Evolutionary conservation across 768 basidiomycete genomes (phyloP), one percentile per base, ranked within the genome.

Genomic region (Podaxis sp.): DNA sequence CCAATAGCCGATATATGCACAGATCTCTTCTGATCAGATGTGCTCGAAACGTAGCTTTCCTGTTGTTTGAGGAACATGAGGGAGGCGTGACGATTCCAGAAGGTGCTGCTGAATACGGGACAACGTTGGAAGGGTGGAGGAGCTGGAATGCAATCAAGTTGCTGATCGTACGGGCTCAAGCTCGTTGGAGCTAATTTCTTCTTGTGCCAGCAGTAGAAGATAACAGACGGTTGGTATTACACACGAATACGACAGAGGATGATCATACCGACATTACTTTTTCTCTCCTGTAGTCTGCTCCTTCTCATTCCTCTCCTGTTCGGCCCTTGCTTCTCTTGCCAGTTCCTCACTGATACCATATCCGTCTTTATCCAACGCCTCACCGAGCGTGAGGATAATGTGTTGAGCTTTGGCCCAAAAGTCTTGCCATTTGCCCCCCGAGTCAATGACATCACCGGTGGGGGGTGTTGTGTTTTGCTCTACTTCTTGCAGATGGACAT

Each of bases 101-200:
- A 22, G 22, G 22, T 22, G 22, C 22, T 1, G 22, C 1, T 1
- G 22, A 22, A 22, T 22, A 22, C 1, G 22, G 22, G 22, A 22
- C 22, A 1, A 22, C 22, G 1, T 22, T 22, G 22, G 22, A 22
- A 22, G 22, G 1, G 22, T 1, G 22, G 1, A 22, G 22, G 22
- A 22, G 22, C 22, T 22, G 22, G 22, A 22, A 22, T 1, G 22
- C 22, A 22, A 22, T 22, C 22, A 22, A 22, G 22, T 22, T 22
- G 22, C 22, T 22, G 22, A 22, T 22, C 22, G 22, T 22, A 22
- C 22, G 22, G 79, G 0, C 72, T 89, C 52, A 82, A 79, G 71
- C 73, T 87, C 4, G 85, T 88, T 19, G 88, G 84, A 12, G 84
- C 79, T 13, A 87, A 83, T 67, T 87, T 81, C 68, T 82, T 87